phyloP scores from a whole-genome alignment of 306 rosid genomes.

The Parietaria judaica region DNA sequence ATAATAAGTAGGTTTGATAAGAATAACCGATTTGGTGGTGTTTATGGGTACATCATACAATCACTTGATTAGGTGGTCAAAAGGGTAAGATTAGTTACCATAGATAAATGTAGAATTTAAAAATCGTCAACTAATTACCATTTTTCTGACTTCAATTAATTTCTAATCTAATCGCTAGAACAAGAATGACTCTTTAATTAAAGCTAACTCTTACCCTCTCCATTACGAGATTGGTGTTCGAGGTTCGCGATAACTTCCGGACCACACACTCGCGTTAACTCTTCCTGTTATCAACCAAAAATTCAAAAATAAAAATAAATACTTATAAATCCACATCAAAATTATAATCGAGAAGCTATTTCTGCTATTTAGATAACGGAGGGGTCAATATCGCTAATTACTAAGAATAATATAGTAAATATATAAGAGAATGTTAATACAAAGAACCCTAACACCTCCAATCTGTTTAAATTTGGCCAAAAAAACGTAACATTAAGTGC shows the following conservation, averaged over 20 bases:
- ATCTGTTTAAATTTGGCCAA: too few relatives aligned
- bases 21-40: background rate
- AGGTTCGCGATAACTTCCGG: slow-evolving; percentile 68
- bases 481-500: too few relatives aligned
- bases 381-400: too few relatives aligned
- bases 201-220: slow-evolving; percentile 28
- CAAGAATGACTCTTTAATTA: background rate
- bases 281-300: slow-evolving; percentile 52
- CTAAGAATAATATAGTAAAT: too few relatives aligned
- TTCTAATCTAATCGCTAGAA: slow-evolving; percentile 30
- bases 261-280: slow-evolving; percentile 68
- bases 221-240: slow-evolving; percentile 26
- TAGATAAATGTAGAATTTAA: slow-evolving; percentile 27
- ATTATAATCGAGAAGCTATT: too few relatives aligned
- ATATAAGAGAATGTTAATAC: too few relatives aligned
- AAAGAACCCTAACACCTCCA: too few relatives aligned
- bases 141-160: slow-evolving; percentile 21
- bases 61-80: slow-evolving; percentile 29
- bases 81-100: slow-evolving; percentile 41
- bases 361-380: too few relatives aligned
- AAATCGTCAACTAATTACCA: slow-evolving; percentile 28
- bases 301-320: background rate
- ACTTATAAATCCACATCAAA: too few relatives aligned
- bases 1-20: too few relatives aligned
- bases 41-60: slow-evolving; percentile 15